phyloP scores from a whole-genome alignment of 2,329 filamentous ascomycete species.

The Onygena corvina region DNA sequence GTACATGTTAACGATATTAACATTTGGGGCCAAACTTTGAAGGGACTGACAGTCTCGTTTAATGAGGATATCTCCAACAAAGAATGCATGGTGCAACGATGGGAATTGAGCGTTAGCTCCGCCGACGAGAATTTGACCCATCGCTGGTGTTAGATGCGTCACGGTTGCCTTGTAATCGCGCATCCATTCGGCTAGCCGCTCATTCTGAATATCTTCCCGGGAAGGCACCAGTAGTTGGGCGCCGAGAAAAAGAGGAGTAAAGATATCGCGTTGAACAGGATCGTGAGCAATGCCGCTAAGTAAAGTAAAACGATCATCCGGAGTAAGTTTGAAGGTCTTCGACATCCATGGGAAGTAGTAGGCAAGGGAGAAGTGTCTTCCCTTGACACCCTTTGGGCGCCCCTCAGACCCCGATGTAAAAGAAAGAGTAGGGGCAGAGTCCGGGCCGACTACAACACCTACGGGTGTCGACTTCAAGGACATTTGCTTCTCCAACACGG shows the following conservation, averaged over 20 bases:
- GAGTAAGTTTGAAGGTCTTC: slow-evolving; percentile 60
- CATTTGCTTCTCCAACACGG: slow-evolving; percentile 50
- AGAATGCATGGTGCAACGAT: slow-evolving; percentile 66
- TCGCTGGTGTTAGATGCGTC: slow-evolving; percentile 85
- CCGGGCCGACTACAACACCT: slow-evolving; percentile 70
- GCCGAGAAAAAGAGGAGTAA: slow-evolving; percentile 79
- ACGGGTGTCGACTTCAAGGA: slow-evolving; percentile 46
- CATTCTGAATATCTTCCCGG: slow-evolving; percentile 73
- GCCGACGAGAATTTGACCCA: slow-evolving; percentile 90
- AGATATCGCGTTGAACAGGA: slow-evolving; percentile 54
- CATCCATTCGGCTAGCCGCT: slow-evolving; percentile 83
- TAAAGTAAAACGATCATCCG: slow-evolving; percentile 66
- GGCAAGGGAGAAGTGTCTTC: slow-evolving; percentile 73
- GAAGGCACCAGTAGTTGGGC: slow-evolving; percentile 67
- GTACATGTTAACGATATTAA: slow-evolving; percentile 72
- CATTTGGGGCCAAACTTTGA: slow-evolving; percentile 63
- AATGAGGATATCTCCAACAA: slow-evolving; percentile 81
- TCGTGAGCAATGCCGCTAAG: slow-evolving; percentile 67
- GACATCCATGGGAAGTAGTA: slow-evolving; percentile 94
- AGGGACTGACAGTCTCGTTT: slow-evolving; percentile 68
- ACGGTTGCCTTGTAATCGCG: slow-evolving; percentile 59
- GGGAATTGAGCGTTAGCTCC: slow-evolving; percentile 68
- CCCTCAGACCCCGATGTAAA: slow-evolving; percentile 67
- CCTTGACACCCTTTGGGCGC: slow-evolving; percentile 72
- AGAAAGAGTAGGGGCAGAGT: slow-evolving; percentile 63